phyloP scores from a whole-genome alignment of 1,284 basidiomycete genomes.

The Dichomitus squalens region DNA sequence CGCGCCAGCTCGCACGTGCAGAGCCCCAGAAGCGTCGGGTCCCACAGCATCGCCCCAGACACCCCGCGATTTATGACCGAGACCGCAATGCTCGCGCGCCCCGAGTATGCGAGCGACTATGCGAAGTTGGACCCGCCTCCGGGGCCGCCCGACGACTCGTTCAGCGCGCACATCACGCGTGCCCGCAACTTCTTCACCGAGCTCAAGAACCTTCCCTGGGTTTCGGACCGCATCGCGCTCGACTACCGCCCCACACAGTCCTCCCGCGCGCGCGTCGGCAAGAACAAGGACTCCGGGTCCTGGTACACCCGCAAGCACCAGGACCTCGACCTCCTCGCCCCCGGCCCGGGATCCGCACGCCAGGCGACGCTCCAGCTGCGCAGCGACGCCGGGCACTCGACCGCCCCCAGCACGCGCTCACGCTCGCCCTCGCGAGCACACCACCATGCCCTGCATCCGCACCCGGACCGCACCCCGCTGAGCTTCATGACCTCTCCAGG shows the following conservation, averaged over 20 bases:
- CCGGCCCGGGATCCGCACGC: conserved; percentile 14
- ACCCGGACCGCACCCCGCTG: conserved; percentile 16
- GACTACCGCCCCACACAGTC: conserved; percentile 33
- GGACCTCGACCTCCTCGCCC: conserved; percentile 35
- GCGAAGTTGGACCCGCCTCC: conserved; percentile 32
- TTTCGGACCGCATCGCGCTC: conserved; percentile 30
- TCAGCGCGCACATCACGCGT: conserved; percentile 33
- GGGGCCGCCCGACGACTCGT: conserved; percentile 28
- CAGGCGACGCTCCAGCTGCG: conserved; percentile 14
- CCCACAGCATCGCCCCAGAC: not conserved
- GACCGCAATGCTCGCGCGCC: conserved; percentile 23
- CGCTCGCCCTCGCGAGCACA: not conserved
- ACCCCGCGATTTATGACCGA: conserved; percentile 20
- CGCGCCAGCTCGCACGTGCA: conserved; percentile 4
- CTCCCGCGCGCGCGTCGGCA: conserved; percentile 26
- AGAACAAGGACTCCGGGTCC: conserved; percentile 27
- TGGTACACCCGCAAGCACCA: conserved; percentile 36
- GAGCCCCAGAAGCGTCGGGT: not conserved
- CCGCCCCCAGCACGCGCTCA: conserved; percentile 3
- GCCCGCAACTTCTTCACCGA: conserved; percentile 34
- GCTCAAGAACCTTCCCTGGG: conserved; percentile 37
- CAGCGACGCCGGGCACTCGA: conserved; percentile 6
- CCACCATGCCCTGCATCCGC: conserved; percentile 4
- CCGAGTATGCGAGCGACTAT: conserved; percentile 35
- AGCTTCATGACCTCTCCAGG: conserved; percentile 25